A percentile compares a stretch with the other conserved stretches of the same genome.
Evolutionary conservation across 129 eudicot species (phyloP).

Genomic region (Erigeron canadensis): DNA sequence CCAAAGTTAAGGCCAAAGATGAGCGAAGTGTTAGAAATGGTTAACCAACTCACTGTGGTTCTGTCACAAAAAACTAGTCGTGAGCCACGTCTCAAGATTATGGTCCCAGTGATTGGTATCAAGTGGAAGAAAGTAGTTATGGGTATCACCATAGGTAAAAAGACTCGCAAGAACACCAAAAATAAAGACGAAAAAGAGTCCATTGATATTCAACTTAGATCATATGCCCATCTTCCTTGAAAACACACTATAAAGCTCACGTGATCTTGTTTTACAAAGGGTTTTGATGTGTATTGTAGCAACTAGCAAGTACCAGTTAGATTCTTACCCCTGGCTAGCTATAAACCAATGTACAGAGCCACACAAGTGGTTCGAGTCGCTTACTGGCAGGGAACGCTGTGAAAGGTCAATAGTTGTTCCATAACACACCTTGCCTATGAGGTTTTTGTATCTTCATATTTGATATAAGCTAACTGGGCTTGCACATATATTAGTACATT

Average conservation of each 20-base stretch:
- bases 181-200: no score
- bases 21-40: slow-evolving; percentile 80
- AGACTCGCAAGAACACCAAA: no score
- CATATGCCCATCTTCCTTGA: no score
- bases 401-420: slow-evolving; percentile 7
- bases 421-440: slow-evolving; percentile 1
- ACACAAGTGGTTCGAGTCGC: slow-evolving; percentile 4
- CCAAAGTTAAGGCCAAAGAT: slow-evolving; percentile 70
- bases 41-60: slow-evolving; percentile 37
- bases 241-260: no score
- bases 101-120: slow-evolving; percentile 11
- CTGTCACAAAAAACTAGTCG: slow-evolving; percentile 25
- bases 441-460: slow-evolving; percentile 14
- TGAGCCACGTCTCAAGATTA: slow-evolving; percentile 30
- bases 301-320: not conserved
- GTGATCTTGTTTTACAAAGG: not conserved
- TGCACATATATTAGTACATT: no score
- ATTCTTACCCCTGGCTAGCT: slow-evolving; percentile 2
- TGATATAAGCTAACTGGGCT: no score
- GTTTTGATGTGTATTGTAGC: slow-evolving; percentile 24
- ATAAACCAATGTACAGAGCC: not conserved
- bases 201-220: no score
- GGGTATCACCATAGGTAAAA: no score
- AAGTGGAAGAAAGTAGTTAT: no score
- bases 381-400: not conserved